A percentile compares a stretch with the other conserved stretches of the same genome.
Evolutionary conservation across 257 asterid species (phyloP).

Genomic region (Catharanthus roseus): DNA sequence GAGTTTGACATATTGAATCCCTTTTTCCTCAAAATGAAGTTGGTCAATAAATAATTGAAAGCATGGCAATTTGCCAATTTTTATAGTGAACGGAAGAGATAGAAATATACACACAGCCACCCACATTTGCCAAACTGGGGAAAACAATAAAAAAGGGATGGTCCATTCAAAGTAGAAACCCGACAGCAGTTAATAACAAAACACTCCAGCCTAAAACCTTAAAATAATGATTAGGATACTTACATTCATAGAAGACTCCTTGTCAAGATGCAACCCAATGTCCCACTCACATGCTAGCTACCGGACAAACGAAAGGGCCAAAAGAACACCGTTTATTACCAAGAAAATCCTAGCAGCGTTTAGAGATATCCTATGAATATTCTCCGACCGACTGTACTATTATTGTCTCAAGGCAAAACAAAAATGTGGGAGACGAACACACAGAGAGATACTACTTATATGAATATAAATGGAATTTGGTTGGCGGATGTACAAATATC

Average conservation of each 20-base stretch:
- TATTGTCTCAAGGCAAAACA: too few species aligned
- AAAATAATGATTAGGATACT: not conserved
- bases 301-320: not conserved
- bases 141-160: not conserved
- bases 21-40: not conserved
- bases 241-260: too few species aligned
- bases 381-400: not conserved
- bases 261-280: not conserved
- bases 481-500: not conserved
- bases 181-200: not conserved
- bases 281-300: constrained; percentile 10
- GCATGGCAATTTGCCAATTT: not conserved
- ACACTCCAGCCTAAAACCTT: not conserved
- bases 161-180: not conserved
- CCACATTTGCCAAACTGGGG: not conserved
- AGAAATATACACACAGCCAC: too few species aligned
- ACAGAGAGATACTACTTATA: not conserved
- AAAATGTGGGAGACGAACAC: not conserved
- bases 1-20: not conserved
- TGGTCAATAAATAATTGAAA: too few species aligned
- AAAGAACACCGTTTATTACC: not conserved
- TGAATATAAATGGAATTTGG: not conserved
- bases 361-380: not conserved
- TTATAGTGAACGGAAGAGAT: not conserved
- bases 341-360: not conserved